These are phyloP conservation scores for Lodderomyces margitis DNA, from an alignment of 1,139 yeast genomes.

Conservation along the genomic window DNA sequence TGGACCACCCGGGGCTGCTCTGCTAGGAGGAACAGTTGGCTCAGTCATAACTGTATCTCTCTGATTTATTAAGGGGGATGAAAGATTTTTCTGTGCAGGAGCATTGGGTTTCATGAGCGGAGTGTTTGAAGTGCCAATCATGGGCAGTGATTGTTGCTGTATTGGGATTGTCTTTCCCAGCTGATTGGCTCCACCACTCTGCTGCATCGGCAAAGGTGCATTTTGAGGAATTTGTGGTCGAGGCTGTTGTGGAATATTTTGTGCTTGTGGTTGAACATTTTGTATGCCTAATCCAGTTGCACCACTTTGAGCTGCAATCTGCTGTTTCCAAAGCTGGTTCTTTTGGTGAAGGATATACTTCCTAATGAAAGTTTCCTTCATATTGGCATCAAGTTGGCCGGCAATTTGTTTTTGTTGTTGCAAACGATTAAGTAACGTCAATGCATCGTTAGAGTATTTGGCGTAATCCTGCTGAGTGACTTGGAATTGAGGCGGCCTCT, in stretches of 20 bases:
- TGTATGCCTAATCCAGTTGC: neutral
- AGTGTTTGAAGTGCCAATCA: slow-evolving; percentile 20
- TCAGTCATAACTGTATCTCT: slow-evolving; percentile 13
- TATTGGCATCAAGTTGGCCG: slow-evolving; percentile 26
- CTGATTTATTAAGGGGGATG: slow-evolving; percentile 26
- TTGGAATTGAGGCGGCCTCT: slow-evolving; percentile 35
- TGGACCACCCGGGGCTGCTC: slow-evolving; percentile 7
- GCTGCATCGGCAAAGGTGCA: slow-evolving; percentile 14
- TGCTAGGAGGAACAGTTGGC: neutral
- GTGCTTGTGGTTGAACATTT: slow-evolving; percentile 14
- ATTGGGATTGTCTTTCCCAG: slow-evolving; percentile 12
- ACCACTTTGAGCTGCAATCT: slow-evolving; percentile 14
- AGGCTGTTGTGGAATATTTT: slow-evolving; percentile 15
- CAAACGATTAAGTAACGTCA: slow-evolving; percentile 35
- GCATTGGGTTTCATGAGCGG: slow-evolving; percentile 23
- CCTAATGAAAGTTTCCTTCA: slow-evolving; percentile 40
- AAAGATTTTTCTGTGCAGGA: slow-evolving; percentile 14
- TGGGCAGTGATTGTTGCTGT: slow-evolving; percentile 22
- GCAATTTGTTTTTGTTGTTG: slow-evolving; percentile 41
- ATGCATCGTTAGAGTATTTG: slow-evolving; percentile 43
- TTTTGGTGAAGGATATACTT: slow-evolving; percentile 45
- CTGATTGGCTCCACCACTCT: slow-evolving; percentile 11
- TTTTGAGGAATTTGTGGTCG: slow-evolving; percentile 18
- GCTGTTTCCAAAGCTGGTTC: slow-evolving; percentile 39
- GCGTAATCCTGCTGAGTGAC: slow-evolving; percentile 43